A percentile compares a stretch with the other conserved stretches of the same genome.
Evolutionary conservation across 208 protist genomes (phyloP).

Genomic region (Leishmania mexicana): DNA sequence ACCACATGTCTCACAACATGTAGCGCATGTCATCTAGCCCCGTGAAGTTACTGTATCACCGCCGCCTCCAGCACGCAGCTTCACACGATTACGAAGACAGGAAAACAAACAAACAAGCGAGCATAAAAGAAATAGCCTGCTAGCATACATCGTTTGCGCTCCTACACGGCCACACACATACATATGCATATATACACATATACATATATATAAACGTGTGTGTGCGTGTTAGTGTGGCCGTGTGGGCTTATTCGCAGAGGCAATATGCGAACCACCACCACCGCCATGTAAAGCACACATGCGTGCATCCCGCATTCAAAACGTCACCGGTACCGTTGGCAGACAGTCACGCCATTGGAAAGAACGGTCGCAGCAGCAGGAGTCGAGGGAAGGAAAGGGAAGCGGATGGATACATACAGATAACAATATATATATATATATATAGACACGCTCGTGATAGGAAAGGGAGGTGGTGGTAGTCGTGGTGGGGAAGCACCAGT

Average conservation of each 20-base stretch:
- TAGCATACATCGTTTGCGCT: not conserved
- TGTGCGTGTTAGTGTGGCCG: too few species aligned
- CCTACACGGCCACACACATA: not conserved
- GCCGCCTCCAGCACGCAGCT: not conserved
- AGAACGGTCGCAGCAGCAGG: not conserved
- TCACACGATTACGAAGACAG: not conserved
- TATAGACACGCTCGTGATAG: conserved; percentile 2
- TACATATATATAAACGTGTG: not conserved
- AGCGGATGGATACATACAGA: conserved; percentile 6
- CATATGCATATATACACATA: not conserved
- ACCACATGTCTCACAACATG: too few species aligned
- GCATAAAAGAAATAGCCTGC: not conserved
- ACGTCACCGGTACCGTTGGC: too few species aligned
- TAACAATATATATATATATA: not conserved
- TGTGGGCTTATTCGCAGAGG: too few species aligned
- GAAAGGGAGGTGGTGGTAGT: not conserved
- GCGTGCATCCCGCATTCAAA: not conserved
- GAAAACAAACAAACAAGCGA: not conserved
- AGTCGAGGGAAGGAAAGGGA: not conserved
- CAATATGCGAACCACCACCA: not conserved
- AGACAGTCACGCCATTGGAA: not conserved
- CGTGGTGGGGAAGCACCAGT: not conserved
- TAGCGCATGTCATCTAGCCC: not conserved
- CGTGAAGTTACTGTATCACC: not conserved
- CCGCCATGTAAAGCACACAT: not conserved